Percentiles rank a stretch among this genome's conserved stretches.
These are phyloP conservation scores for Pleurotus pulmonarius DNA, from an alignment of 768 basidiomycete species.

Conservation along the genomic window DNA sequence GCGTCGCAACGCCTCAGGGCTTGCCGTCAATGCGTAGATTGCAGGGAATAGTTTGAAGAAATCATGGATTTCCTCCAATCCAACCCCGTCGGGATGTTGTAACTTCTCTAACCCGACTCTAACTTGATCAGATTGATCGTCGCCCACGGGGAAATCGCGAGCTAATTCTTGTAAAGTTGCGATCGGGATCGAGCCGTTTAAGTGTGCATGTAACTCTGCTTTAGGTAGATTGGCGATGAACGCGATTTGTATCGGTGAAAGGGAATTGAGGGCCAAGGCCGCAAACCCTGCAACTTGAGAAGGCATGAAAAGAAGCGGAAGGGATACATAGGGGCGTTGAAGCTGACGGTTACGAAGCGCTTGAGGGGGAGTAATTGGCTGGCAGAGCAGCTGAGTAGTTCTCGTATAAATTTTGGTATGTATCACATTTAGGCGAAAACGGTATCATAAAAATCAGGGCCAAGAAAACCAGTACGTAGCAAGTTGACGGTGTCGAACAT, in stretches of 20 bases:
- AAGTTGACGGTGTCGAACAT: no score
- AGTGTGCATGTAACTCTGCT: slow-evolving; percentile 83
- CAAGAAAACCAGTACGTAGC: no score
- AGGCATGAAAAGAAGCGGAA: slow-evolving; percentile 5
- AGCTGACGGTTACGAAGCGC: no score
- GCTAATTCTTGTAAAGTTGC: slow-evolving; percentile 60
- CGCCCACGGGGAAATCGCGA: slow-evolving; percentile 23
- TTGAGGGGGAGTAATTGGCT: no score
- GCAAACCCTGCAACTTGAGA: slow-evolving; percentile 36
- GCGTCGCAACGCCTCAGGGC: slow-evolving; percentile 44
- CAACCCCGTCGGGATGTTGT: slow-evolving; percentile 29
- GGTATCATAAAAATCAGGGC: no score
- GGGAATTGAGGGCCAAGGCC: slow-evolving; percentile 48
- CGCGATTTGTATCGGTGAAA: slow-evolving; percentile 43
- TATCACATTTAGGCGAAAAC: no score
- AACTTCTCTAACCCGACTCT: slow-evolving; percentile 32
- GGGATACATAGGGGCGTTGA: no score
- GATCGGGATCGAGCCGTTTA: slow-evolving; percentile 82
- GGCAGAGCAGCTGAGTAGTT: no score
- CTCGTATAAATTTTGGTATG: no score
- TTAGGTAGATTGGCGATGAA: slow-evolving; percentile 71
- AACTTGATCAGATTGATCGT: slow-evolving; percentile 20
- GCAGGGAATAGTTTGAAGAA: slow-evolving; percentile 76
- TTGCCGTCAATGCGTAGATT: slow-evolving; percentile 75
- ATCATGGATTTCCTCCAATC: slow-evolving; percentile 55